Evolutionary conservation across 192 early-diverging fungal genomes (phyloP).

Genomic region (Powellomyces hirtus): DNA sequence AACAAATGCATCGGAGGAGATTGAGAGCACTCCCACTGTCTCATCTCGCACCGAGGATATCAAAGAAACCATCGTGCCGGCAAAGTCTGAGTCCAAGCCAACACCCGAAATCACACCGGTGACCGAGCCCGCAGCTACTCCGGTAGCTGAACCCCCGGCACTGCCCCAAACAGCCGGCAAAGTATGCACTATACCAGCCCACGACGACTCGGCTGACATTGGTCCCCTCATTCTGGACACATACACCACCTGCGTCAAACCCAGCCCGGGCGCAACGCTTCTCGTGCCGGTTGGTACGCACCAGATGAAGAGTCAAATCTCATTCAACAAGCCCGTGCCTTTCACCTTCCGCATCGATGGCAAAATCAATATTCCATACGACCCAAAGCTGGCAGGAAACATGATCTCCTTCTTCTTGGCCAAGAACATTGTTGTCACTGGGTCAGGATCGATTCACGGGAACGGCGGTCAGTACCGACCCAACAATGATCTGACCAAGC

Average conservation of each 20-base stretch:
- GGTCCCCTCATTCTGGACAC: constrained; percentile 9
- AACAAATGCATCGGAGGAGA: no score
- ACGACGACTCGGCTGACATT: background rate
- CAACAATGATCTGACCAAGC: background rate
- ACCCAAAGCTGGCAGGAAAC: constrained; percentile 4
- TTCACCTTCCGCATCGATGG: constrained; percentile 25
- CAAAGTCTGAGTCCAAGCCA: no score
- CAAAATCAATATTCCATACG: constrained; percentile 4
- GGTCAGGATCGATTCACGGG: constrained; percentile 16
- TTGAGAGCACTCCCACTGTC: no score
- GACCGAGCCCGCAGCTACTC: no score
- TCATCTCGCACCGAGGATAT: no score
- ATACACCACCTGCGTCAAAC: constrained; percentile 10
- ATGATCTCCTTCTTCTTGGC: background rate
- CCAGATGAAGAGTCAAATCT: background rate
- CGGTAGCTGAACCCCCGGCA: no score
- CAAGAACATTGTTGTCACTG: background rate
- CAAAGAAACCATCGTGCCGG: no score
- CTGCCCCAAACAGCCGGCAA: no score
- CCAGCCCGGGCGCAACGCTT: constrained; percentile 5
- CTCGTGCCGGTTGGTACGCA: constrained; percentile 10
- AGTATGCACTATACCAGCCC: background rate
- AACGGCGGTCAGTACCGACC: constrained; percentile 16
- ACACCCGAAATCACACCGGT: no score
- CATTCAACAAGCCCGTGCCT: background rate